phyloP scores from a whole-genome alignment of 148 eudicot species.

The Selenicereus undatus region DNA sequence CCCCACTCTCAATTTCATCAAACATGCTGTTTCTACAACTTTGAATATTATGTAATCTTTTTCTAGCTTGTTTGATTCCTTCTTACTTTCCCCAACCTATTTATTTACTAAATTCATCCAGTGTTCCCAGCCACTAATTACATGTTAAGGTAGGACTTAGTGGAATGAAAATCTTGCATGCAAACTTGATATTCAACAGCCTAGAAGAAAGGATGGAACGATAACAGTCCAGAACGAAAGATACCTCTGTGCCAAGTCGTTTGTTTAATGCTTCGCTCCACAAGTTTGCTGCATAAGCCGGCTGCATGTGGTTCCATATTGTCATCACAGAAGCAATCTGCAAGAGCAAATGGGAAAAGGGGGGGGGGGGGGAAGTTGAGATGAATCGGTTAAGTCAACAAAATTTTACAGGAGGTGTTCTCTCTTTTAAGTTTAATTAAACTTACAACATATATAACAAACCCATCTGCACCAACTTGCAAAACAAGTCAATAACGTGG shows the following conservation, averaged over 20 bases:
- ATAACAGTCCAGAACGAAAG: neutral
- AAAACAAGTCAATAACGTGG: neutral
- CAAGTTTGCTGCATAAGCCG: conserved; percentile 82
- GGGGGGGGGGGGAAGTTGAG: neutral
- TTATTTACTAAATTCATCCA: neutral
- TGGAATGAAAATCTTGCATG: no score
- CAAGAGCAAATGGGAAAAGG: neutral
- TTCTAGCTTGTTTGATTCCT: neutral
- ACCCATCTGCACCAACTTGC: neutral
- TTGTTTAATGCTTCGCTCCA: conserved; percentile 98
- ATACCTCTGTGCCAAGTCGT: conserved; percentile 84
- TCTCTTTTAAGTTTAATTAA: neutral
- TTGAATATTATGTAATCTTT: neutral
- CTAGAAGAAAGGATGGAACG: neutral
- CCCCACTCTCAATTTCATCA: neutral
- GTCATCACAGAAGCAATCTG: conserved; percentile 98
- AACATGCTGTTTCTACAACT: neutral
- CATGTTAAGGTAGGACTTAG: no score
- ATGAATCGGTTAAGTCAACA: neutral
- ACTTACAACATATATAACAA: neutral
- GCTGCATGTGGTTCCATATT: conserved; percentile 78
- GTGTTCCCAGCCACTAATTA: neutral
- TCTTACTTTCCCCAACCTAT: neutral
- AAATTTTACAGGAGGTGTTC: neutral
- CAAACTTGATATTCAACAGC: no score